phyloP scores from a whole-genome alignment of 1,139 yeast genomes.

The Arxiozyma heterogenica region DNA sequence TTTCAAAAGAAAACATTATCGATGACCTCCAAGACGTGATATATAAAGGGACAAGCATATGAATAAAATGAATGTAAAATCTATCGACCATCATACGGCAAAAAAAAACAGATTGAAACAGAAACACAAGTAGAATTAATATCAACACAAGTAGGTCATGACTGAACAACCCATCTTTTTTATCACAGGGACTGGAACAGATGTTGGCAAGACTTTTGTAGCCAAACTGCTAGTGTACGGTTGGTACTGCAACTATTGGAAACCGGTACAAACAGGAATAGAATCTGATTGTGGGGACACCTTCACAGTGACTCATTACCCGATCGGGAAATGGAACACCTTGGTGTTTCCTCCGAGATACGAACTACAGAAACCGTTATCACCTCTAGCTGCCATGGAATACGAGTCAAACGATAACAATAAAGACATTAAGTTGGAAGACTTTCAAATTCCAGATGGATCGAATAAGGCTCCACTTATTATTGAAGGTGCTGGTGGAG shows the following conservation, averaged over 20 bases:
- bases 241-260: slow-evolving; percentile 31
- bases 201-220: slow-evolving; percentile 31
- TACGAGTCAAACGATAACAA: slow-evolving; percentile 7
- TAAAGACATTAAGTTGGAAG: slow-evolving; percentile 9
- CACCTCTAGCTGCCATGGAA: slow-evolving; percentile 31
- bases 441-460: slow-evolving; percentile 16
- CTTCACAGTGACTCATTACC: slow-evolving; percentile 12
- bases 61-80: neutral
- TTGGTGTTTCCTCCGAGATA: slow-evolving; percentile 17
- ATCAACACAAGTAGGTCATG: neutral
- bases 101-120: neutral
- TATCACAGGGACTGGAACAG: slow-evolving; percentile 32
- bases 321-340: slow-evolving; percentile 10
- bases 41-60: no score
- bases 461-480: slow-evolving; percentile 14
- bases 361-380: slow-evolving; percentile 23
- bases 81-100: neutral
- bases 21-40: no score
- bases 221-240: slow-evolving; percentile 25
- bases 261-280: slow-evolving; percentile 31
- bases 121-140: neutral
- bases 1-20: no score
- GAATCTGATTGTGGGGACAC: slow-evolving; percentile 29
- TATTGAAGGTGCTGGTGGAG: slow-evolving; percentile 34
- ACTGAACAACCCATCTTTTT: slow-evolving; percentile 15